Conservation (phyloP, 2,329 filamentous ascomycete species). For the Colletotrichum filicis region DNA sequence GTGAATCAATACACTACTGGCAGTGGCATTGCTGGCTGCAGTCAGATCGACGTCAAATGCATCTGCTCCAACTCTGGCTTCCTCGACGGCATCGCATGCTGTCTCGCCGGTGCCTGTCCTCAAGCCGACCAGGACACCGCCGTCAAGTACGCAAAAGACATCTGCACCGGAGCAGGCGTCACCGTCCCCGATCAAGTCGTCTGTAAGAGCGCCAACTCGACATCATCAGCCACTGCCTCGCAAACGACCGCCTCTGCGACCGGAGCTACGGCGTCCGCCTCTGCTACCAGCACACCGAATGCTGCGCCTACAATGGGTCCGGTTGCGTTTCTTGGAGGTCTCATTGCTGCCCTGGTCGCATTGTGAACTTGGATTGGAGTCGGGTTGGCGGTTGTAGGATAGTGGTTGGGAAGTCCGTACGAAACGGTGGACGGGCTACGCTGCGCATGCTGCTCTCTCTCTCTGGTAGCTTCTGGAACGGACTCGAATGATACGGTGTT, state of each 20-base stretch:
- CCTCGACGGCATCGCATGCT: slow-evolving; percentile 54
- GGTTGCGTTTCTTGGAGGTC: slow-evolving; percentile 26
- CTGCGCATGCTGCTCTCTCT: not conserved
- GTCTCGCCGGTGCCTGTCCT: slow-evolving; percentile 49
- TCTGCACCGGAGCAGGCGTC: slow-evolving; percentile 51
- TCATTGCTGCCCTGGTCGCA: slow-evolving; percentile 26
- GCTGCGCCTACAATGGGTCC: slow-evolving; percentile 26
- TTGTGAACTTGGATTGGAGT: not conserved
- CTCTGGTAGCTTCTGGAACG: not conserved
- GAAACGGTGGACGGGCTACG: not conserved
- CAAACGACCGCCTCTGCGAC: not conserved
- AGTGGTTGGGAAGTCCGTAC: not conserved
- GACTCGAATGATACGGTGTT: not conserved
- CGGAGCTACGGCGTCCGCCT: slow-evolving; percentile 8
- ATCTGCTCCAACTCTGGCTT: slow-evolving; percentile 54
- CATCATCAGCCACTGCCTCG: slow-evolving; percentile 8
- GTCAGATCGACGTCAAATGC: slow-evolving; percentile 50
- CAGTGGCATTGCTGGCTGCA: slow-evolving; percentile 50
- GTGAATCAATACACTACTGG: slow-evolving; percentile 47
- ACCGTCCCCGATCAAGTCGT: slow-evolving; percentile 48
- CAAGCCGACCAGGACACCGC: slow-evolving; percentile 45
- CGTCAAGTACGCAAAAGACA: slow-evolving; percentile 49
- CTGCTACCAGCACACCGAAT: slow-evolving; percentile 18
- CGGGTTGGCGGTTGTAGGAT: not conserved
- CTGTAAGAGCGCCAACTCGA: slow-evolving; percentile 42